These are phyloP conservation scores for Wickerhamomyces subpelliculosus DNA, from an alignment of 805 yeast genomes.

Conservation along the genomic window DNA sequence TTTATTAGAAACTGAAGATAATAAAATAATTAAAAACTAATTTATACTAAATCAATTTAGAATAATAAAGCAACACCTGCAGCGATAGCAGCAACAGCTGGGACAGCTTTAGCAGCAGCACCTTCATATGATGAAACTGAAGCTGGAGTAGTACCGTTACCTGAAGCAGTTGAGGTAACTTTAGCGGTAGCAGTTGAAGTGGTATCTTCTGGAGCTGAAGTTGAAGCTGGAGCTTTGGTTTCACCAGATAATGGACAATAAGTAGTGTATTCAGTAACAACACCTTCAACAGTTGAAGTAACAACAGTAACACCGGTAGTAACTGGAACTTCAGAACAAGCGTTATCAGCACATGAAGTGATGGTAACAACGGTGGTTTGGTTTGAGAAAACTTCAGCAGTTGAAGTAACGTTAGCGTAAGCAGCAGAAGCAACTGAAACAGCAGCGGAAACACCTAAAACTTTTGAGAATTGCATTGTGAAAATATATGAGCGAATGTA, in stretches of 20 bases:
- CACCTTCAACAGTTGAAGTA: conserved; percentile 15
- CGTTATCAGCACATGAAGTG: conserved; percentile 17
- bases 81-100: conserved; percentile 41
- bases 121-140: conserved; percentile 31
- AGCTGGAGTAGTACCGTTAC: conserved; percentile 13
- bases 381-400: conserved; percentile 21
- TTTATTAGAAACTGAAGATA: background rate
- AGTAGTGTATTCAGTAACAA: conserved; percentile 19
- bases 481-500: conserved; percentile 21
- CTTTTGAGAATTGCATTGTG: conserved; percentile 29
- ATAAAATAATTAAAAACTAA: conserved; percentile 2
- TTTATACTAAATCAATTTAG: conserved; percentile 25
- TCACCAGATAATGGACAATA: conserved; percentile 17
- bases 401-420: conserved; percentile 18
- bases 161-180: conserved; percentile 13
- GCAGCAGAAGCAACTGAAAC: conserved; percentile 23
- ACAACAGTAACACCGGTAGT: conserved; percentile 23
- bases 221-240: conserved; percentile 7
- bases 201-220: conserved; percentile 1
- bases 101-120: conserved; percentile 38
- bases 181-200: conserved; percentile 7
- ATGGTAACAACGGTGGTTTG: conserved; percentile 27
- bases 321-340: conserved; percentile 18
- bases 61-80: conserved; percentile 46
- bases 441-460: conserved; percentile 20